Conservation (phyloP, 2,329 filamentous ascomycete species). For the Beauveria sp. region DNA sequence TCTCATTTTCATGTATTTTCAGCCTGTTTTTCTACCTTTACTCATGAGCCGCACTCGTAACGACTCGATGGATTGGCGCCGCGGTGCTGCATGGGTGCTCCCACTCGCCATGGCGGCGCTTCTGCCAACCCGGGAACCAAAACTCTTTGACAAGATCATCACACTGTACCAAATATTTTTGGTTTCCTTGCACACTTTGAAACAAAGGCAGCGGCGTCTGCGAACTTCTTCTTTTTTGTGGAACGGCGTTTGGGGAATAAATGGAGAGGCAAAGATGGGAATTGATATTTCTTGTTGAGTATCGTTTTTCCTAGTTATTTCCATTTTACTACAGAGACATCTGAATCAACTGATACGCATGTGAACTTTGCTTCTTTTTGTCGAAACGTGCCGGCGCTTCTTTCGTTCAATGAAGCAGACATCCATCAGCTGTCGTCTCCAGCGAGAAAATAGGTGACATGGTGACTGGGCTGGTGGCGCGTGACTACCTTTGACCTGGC, state of each 20-base stretch:
- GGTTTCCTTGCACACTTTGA: neutral
- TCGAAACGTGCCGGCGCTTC: too few relatives aligned
- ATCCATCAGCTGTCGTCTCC: conserved; percentile 5
- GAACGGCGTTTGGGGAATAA: conserved; percentile 25
- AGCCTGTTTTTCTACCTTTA: neutral
- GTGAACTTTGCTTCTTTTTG: neutral
- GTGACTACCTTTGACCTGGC: neutral
- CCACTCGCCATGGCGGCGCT: neutral
- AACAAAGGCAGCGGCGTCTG: conserved; percentile 15
- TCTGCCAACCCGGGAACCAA: neutral
- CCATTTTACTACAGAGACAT: conserved; percentile 11
- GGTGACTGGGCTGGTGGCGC: conserved; percentile 8
- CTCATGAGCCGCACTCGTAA: neutral
- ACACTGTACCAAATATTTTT: neutral
- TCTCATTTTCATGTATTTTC: neutral
- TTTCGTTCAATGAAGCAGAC: too few relatives aligned
- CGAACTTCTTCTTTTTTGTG: conserved; percentile 13
- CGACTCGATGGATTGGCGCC: neutral
- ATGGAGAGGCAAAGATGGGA: conserved; percentile 19
- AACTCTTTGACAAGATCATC: neutral
- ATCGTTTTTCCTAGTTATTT: conserved; percentile 7
- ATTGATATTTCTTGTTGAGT: conserved; percentile 13
- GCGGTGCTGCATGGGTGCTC: neutral
- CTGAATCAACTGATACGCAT: conserved; percentile 10
- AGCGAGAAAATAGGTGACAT: conserved; percentile 13